phyloP scores from a whole-genome alignment of 805 yeast genomes.

The Lachancea fermentati region DNA sequence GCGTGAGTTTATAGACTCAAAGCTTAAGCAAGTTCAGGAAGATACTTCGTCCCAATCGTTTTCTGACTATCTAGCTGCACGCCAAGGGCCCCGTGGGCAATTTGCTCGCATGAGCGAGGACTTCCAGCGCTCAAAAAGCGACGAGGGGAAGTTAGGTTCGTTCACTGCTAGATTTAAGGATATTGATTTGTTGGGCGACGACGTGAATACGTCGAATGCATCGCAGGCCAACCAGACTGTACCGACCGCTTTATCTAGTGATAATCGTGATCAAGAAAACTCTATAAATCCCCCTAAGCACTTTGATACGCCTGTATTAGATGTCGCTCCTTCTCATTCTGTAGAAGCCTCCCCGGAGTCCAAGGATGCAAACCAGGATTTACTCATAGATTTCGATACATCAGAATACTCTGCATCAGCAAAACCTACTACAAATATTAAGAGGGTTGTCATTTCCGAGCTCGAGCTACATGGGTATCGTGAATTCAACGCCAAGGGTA shows the following conservation, averaged over 20 bases:
- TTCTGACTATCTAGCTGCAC: neutral
- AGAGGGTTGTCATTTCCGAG: conserved; percentile 14
- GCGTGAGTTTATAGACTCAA: conserved; percentile 25
- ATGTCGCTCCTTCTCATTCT: too few relatives aligned
- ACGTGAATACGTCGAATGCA: too few relatives aligned
- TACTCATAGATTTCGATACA: conserved; percentile 19
- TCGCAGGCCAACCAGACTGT: too few relatives aligned
- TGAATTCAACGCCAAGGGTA: conserved; percentile 50
- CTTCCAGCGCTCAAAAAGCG: neutral
- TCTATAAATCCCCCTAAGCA: neutral
- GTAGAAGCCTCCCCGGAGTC: neutral
- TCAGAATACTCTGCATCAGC: neutral
- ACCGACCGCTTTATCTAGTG: too few relatives aligned
- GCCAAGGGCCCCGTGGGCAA: neutral
- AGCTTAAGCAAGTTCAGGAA: conserved; percentile 4
- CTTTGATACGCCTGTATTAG: too few relatives aligned
- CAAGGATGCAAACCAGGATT: conserved; percentile 6
- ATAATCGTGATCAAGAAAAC: too few relatives aligned
- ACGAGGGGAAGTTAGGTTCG: too few relatives aligned
- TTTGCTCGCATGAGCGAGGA: neutral
- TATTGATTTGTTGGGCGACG: too few relatives aligned
- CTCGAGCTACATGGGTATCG: conserved; percentile 36
- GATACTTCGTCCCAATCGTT: conserved; percentile 1
- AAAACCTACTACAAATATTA: neutral
- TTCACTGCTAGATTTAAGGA: too few relatives aligned